Evolutionary conservation across 2,329 filamentous ascomycete species (phyloP).

Genomic region (Curvularia hawaiiensis): DNA sequence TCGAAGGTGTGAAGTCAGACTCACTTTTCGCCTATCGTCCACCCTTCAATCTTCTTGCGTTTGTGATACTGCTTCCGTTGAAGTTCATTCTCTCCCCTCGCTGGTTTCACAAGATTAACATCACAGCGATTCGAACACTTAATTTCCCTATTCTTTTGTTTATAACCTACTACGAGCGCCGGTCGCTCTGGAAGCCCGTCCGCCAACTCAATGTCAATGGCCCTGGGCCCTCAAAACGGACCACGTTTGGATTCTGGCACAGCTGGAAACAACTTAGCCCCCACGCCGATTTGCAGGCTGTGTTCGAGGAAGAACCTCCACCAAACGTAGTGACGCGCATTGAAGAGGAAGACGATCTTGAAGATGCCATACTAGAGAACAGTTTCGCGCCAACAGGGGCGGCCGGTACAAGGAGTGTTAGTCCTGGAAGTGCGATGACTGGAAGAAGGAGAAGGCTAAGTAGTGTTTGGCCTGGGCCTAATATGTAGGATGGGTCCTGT

Average conservation of each 20-base stretch:
- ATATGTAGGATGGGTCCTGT: conserved; percentile 5
- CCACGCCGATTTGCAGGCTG: conserved; percentile 72
- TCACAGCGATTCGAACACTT: conserved; percentile 72
- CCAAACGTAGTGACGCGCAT: conserved; percentile 56
- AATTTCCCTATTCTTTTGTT: conserved; percentile 76
- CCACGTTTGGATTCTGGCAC: conserved; percentile 56
- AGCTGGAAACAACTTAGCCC: conserved; percentile 69
- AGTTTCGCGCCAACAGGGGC: conserved; percentile 38
- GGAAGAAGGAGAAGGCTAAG: conserved; percentile 42
- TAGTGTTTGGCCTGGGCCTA: conserved; percentile 42
- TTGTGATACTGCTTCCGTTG: conserved; percentile 74
- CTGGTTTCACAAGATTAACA: conserved; percentile 91
- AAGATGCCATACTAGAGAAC: conserved; percentile 51
- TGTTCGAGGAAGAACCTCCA: conserved; percentile 74
- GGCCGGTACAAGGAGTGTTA: conserved; percentile 34
- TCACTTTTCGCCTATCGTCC: conserved; percentile 83
- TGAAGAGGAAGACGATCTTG: conserved; percentile 56
- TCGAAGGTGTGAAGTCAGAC: conserved; percentile 85
- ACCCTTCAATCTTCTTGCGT: conserved; percentile 81
- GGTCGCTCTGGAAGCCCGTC: conserved; percentile 66
- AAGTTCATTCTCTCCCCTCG: conserved; percentile 79
- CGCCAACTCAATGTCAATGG: conserved; percentile 31
- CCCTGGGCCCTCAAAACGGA: conserved; percentile 47
- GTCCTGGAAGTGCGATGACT: conserved; percentile 37
- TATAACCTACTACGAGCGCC: conserved; percentile 73